Evolutionary conservation across 192 early-diverging fungal genomes (phyloP), one percentile per base, ranked within the genome.

Genomic region (Entomortierella parvispora): DNA sequence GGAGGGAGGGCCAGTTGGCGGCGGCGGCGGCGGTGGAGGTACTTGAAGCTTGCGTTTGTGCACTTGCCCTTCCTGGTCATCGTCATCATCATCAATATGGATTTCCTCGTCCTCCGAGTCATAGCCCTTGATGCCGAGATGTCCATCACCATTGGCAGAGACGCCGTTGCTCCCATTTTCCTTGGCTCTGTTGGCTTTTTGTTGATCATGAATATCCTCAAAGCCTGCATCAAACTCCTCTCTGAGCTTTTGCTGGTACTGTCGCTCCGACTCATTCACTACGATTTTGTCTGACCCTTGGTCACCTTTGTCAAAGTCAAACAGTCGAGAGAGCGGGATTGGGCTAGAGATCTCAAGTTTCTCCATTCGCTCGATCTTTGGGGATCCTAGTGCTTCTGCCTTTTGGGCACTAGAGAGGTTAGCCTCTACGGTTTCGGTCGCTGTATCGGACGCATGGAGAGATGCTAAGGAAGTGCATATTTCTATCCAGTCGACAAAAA

Each of bases 191-290:
- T n/a, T n/a, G n/a, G n/a, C n/a, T n/a, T n/a, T n/a, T n/a, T n/a
- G n/a, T n/a, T n/a, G n/a, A n/a, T 45, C 66, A 18, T 63, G 32
- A 28, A 77, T 50, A 26, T 68, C 66, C 34, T 68, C 44, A 51
- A 76, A 76, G 18, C 62, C 72, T 23, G 72, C 72, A 9, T 76
- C 72, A 51, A 76, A 76, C 43, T 76, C 72, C 22, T 75, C 71
- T 31, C 64, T 28, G 0, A 75, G 71, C 25, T 76, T 76, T 49
- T 62, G 43, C 28, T 68, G 60, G 31, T 77, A 68, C 32, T 77
- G 65, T 26, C 66, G 26, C 20, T 68, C 66, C 14, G 74, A 68
- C 46, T 68, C 74, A 33, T 68, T 77, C 20, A 58, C 32, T 0
- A 68, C 74, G 42, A 68, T 68, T 47, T 68, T 52, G 20, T 77